Percentiles rank a stretch among this genome's conserved stretches.
Conservation (phyloP, 2,329 filamentous ascomycete species). For the Capronia epimyces region DNA sequence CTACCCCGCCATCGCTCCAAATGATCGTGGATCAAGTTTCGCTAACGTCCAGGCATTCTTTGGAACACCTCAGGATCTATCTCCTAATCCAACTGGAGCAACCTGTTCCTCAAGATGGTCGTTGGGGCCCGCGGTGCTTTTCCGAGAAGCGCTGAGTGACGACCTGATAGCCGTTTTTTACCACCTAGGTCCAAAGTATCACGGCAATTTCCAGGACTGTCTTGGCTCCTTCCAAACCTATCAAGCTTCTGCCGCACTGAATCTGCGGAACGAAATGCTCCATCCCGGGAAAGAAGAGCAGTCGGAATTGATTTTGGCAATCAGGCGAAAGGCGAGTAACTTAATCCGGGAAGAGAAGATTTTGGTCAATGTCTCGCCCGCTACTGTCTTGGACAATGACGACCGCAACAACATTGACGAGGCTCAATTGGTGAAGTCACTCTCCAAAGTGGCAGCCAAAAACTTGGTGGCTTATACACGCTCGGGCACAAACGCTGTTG, state of each 20-base stretch:
- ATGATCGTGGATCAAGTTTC: constrained; percentile 48
- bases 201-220: constrained; percentile 94
- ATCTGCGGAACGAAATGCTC: constrained; percentile 83
- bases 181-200: constrained; percentile 82
- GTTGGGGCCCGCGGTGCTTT: constrained; percentile 80
- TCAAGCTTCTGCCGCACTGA: constrained; percentile 81
- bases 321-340: constrained; percentile 74
- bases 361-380: constrained; percentile 75
- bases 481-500: constrained; percentile 69
- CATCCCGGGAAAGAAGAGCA: constrained; percentile 84
- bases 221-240: constrained; percentile 96
- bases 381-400: constrained; percentile 73
- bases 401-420: constrained; percentile 67
- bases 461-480: constrained; percentile 65
- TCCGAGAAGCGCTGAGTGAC: constrained; percentile 81
- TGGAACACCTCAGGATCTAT: constrained; percentile 84
- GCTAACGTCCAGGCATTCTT: constrained; percentile 80
- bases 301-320: constrained; percentile 86
- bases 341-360: constrained; percentile 77
- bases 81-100: constrained; percentile 63
- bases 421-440: constrained; percentile 65
- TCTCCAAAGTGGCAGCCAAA: constrained; percentile 66
- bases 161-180: constrained; percentile 88
- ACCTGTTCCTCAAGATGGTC: constrained; percentile 78
- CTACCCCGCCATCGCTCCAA: constrained; percentile 72